A percentile compares a stretch with the other conserved stretches of the same genome.
Conservation (phyloP, 495 filamentous ascomycete species). For the Cudoniella acicularis region DNA sequence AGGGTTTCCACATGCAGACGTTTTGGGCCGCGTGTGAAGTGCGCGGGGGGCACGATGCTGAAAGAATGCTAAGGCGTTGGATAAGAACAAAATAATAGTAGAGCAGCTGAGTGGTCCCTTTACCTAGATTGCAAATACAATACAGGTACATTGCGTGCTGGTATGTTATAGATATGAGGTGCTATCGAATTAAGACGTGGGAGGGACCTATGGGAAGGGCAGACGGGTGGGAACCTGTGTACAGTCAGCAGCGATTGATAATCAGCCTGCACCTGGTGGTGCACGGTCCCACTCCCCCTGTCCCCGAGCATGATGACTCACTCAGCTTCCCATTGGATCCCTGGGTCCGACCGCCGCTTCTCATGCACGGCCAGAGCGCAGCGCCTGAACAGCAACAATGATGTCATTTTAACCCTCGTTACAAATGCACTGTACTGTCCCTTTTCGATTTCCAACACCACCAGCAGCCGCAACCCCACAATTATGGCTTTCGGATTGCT, state of each 20-base stretch:
- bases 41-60: no score
- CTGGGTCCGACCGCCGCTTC: neutral
- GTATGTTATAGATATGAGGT: neutral
- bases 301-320: no score
- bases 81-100: neutral
- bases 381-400: neutral
- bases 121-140: neutral
- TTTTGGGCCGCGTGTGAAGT: no score
- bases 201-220: neutral
- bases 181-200: neutral
- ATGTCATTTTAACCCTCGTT: neutral
- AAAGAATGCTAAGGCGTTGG: no score
- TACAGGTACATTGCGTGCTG: neutral
- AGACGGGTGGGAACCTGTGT: neutral
- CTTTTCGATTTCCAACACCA: neutral
- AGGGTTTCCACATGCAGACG: no score
- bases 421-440: neutral
- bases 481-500: neutral
- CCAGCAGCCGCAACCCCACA: neutral
- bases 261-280: no score
- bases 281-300: no score
- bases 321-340: no score
- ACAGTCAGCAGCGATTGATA: neutral
- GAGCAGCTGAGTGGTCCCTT: neutral
- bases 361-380: neutral